These are phyloP conservation scores for Deinandra increscens DNA, from an alignment of 129 eudicot genomes.

Conservation along the genomic window DNA sequence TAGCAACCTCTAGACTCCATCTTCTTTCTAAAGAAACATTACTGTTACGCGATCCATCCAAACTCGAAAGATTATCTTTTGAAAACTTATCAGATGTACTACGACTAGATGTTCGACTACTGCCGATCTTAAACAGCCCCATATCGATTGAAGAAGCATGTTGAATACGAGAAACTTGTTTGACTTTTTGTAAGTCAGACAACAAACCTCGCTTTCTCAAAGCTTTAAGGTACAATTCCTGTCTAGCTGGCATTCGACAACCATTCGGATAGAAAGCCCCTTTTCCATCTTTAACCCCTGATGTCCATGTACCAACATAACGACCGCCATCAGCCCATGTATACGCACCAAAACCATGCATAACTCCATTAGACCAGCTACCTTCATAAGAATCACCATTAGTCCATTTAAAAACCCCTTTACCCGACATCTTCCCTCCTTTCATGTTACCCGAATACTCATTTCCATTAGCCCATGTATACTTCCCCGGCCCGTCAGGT, in stretches of 20 bases:
- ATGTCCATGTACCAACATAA: conserved; percentile 88
- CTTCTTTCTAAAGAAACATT: conserved; percentile 78
- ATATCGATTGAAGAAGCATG: conserved; percentile 82
- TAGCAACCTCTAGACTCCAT: conserved; percentile 91
- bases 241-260: conserved; percentile 48
- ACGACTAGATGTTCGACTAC: conserved; percentile 43
- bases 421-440: conserved; percentile 79
- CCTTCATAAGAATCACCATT: conserved; percentile 86
- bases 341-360: conserved; percentile 91
- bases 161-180: conserved; percentile 74
- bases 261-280: conserved; percentile 83
- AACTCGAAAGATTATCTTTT: conserved; percentile 4
- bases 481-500: conserved; percentile 96
- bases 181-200: conserved; percentile 64
- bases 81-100: conserved; percentile 47
- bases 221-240: conserved; percentile 68
- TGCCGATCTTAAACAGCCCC: conserved; percentile 66
- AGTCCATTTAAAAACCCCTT: conserved; percentile 74
- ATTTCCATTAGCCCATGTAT: conserved; percentile 75
- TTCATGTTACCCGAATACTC: conserved; percentile 77
- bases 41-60: conserved; percentile 45
- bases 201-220: conserved; percentile 71
- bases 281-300: conserved; percentile 86
- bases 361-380: conserved; percentile 69
- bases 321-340: conserved; percentile 81